These are phyloP conservation scores for Nicotiana tabacum DNA, from an alignment of 257 asterid species.

Conservation along the genomic window DNA sequence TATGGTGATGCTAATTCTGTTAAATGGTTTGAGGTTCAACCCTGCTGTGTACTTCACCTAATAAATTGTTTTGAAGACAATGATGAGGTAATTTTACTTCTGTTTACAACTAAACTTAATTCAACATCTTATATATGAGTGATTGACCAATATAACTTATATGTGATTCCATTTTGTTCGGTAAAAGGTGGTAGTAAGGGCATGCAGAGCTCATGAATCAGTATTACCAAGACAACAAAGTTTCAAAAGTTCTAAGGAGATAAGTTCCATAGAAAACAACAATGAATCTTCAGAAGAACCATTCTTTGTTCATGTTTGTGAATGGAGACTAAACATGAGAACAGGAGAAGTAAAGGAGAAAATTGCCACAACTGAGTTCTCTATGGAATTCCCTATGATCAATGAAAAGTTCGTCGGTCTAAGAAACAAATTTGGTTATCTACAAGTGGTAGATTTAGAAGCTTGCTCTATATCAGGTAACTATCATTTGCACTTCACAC, in stretches of 20 bases:
- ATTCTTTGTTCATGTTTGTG: constrained; percentile 37
- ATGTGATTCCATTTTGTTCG: neutral
- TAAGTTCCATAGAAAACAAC: constrained; percentile 3
- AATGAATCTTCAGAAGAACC: constrained; percentile 17
- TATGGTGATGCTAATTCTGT: constrained; percentile 64
- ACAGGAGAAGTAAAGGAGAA: constrained; percentile 46
- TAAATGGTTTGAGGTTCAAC: constrained; percentile 61
- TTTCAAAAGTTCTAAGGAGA: constrained; percentile 37
- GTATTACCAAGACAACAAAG: constrained; percentile 62
- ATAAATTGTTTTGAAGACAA: constrained; percentile 60
- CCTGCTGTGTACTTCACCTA: constrained; percentile 55
- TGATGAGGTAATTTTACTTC: constrained; percentile 37
- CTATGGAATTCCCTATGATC: constrained; percentile 65
- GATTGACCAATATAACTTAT: neutral
- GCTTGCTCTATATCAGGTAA: constrained; percentile 54
- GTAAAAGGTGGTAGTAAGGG: constrained; percentile 47
- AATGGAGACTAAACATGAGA: constrained; percentile 60
- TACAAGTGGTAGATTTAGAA: constrained; percentile 32
- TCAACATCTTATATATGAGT: neutral
- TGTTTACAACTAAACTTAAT: neutral
- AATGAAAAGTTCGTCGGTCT: constrained; percentile 39
- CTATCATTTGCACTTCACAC: neutral
- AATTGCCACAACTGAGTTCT: constrained; percentile 35
- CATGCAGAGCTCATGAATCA: constrained; percentile 48
- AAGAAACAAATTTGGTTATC: constrained; percentile 42